These are phyloP conservation scores for Neurospora sp. DNA, from an alignment of 495 filamentous ascomycete species.

Conservation along the genomic window DNA sequence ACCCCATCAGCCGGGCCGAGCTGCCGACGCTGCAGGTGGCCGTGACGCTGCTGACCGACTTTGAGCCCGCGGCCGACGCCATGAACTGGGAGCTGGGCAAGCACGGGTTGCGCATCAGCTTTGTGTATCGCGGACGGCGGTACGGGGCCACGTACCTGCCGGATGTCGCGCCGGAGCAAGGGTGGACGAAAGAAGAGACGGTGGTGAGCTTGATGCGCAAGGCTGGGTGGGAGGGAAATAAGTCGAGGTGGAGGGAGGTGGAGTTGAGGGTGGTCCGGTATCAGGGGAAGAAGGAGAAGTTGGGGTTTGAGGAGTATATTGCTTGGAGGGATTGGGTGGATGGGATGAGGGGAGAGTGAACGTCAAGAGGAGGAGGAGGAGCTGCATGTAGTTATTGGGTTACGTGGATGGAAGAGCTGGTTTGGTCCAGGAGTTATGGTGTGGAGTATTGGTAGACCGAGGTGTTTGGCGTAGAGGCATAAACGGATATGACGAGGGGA, in stretches of 20 bases:
- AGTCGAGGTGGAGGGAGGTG: slow-evolving; percentile 65
- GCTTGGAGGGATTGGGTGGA: slow-evolving; percentile 67
- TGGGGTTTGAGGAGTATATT: slow-evolving; percentile 64
- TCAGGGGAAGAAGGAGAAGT: slow-evolving; percentile 62
- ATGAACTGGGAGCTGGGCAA: slow-evolving; percentile 80
- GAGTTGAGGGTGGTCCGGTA: slow-evolving; percentile 69
- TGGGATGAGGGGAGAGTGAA: slow-evolving; percentile 11
- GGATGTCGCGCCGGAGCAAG: slow-evolving; percentile 84
- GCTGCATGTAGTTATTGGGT: neutral
- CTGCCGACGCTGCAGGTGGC: slow-evolving; percentile 59
- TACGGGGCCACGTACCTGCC: slow-evolving; percentile 85
- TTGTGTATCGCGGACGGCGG: slow-evolving; percentile 54
- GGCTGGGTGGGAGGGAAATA: slow-evolving; percentile 69
- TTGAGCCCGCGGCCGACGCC: slow-evolving; percentile 58
- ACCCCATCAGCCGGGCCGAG: slow-evolving; percentile 56
- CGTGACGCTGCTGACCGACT: slow-evolving; percentile 67
- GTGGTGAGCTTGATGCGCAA: slow-evolving; percentile 85
- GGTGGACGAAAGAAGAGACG: slow-evolving; percentile 92
- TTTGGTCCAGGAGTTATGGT: neutral
- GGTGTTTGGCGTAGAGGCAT: neutral
- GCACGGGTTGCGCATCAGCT: slow-evolving; percentile 75
- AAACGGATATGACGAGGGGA: neutral
- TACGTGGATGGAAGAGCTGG: neutral
- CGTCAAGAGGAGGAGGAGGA: neutral
- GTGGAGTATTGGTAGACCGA: neutral